Evolutionary conservation across 768 basidiomycete species (phyloP), one percentile per base, ranked within the genome.

Genomic region (Auriculariales sp.): DNA sequence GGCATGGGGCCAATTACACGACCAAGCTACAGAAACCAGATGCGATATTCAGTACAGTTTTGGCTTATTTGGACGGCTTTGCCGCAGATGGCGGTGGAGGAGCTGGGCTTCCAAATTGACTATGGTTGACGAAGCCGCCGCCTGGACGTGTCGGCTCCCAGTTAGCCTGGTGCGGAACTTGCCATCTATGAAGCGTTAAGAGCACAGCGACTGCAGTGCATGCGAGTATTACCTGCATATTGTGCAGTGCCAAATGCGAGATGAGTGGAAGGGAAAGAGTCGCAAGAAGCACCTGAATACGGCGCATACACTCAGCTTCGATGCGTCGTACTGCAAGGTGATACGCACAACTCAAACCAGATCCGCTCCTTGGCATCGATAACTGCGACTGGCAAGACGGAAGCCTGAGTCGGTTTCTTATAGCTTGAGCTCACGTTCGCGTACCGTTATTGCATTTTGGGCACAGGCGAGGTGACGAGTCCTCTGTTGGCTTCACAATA

Each of bases 381-480:
- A 49, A 83, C 77, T 47, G 78, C 71, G 22, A 67, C 83, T 83
- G 55, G 14, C 32, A n/a, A 19, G 27, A 27, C 6, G 36, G 22
- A 33, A 35, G n/a, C n/a, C n/a, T n/a, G n/a, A n/a, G n/a, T n/a
- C n/a, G n/a, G n/a, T n/a, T n/a, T n/a, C n/a, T n/a, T n/a, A n/a
- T n/a, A n/a, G 22, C 22, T 44, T 24, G 34, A 3, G 34, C 35
- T 44, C 19, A 34, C 29, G n/a, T 4, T n/a, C n/a, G 56, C 70
- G 48, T 39, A 81, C 83, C 73, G 52, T 87, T 85, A 59, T 83
- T 70, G 56, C 84, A 87, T 47, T 74, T 71, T 14, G 84, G 84
- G 57, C 84, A 87, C 47, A 81, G 58, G 47, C 76, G 71, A 19
- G 75, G 62, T 7, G 66, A 70, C 48, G 71, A 68, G 47, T 74